Conservation (phyloP, 2,329 filamentous ascomycete genomes). For the Colletotrichum chrysophilum region DNA sequence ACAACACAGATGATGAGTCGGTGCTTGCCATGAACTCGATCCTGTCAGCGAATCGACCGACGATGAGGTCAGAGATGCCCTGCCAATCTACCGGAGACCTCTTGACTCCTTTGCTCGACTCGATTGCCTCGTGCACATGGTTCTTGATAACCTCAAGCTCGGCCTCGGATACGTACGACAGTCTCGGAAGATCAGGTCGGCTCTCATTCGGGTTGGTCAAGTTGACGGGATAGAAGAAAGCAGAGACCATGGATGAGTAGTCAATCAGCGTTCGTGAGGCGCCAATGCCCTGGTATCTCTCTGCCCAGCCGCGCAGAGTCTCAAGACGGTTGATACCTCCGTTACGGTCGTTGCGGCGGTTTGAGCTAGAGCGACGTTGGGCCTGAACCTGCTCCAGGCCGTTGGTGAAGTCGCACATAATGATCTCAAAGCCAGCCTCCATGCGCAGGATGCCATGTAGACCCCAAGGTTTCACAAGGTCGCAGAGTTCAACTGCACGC, state of each 20-base stretch:
- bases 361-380: slow-evolving; percentile 22
- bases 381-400: slow-evolving; percentile 36
- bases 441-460: slow-evolving; percentile 65
- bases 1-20: slow-evolving; percentile 21
- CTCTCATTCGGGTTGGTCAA: slow-evolving; percentile 36
- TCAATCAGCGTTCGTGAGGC: slow-evolving; percentile 37
- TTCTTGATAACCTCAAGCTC: slow-evolving; percentile 40
- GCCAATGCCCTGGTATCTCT: slow-evolving; percentile 40
- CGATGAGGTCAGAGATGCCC: slow-evolving; percentile 63
- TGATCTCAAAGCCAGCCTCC: slow-evolving; percentile 70
- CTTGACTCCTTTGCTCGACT: slow-evolving; percentile 22
- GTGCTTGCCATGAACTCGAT: slow-evolving; percentile 42
- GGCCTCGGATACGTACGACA: slow-evolving; percentile 29
- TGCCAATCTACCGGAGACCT: slow-evolving; percentile 60
- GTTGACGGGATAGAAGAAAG: slow-evolving; percentile 45
- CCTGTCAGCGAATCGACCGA: slow-evolving; percentile 60
- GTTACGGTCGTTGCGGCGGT: background rate
- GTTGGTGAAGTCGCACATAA: slow-evolving; percentile 60
- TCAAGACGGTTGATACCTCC: slow-evolving; percentile 33
- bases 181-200: slow-evolving; percentile 37
- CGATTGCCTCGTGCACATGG: slow-evolving; percentile 50
- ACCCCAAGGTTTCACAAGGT: slow-evolving; percentile 51
- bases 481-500: slow-evolving; percentile 57
- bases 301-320: slow-evolving; percentile 34
- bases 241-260: slow-evolving; percentile 46